A percentile compares a stretch with the other conserved stretches of the same genome.
Evolutionary conservation across 306 rosid species (phyloP).

Genomic region (Oxytropis ochrocephala): DNA sequence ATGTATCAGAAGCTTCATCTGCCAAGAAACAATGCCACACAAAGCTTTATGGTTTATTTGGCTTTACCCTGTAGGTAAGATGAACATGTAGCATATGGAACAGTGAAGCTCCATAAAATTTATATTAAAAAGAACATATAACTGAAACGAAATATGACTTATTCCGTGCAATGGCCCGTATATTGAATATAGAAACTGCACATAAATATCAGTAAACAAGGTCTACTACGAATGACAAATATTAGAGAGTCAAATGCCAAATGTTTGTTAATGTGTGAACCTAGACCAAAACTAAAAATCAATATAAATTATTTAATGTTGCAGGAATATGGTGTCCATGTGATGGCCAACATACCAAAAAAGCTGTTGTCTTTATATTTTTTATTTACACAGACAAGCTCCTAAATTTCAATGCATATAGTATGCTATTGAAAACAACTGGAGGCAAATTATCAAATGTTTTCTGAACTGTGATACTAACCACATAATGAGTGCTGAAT

Average conservation of each 20-base stretch:
- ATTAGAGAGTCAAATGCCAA: not conserved
- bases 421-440: not conserved
- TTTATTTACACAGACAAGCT: not conserved
- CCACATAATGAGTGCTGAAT: slow-evolving; percentile 57
- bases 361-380: not conserved
- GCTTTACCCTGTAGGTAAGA: not conserved
- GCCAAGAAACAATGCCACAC: slow-evolving; percentile 23
- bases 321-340: not conserved
- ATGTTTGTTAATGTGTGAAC: not conserved
- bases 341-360: not conserved
- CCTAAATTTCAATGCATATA: not conserved
- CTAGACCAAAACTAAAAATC: not conserved
- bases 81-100: not conserved
- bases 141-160: not conserved
- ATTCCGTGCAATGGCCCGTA: not conserved
- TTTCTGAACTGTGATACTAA: slow-evolving; percentile 32
- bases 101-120: not conserved
- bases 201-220: not conserved
- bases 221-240: not conserved
- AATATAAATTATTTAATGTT: not conserved
- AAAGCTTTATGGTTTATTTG: not conserved
- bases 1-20: slow-evolving; percentile 47
- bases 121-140: not conserved
- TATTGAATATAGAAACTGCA: not conserved
- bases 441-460: not conserved